These are phyloP conservation scores for Tolypocladium endophyticum DNA, from an alignment of 2,329 filamentous ascomycete genomes.

Conservation along the genomic window DNA sequence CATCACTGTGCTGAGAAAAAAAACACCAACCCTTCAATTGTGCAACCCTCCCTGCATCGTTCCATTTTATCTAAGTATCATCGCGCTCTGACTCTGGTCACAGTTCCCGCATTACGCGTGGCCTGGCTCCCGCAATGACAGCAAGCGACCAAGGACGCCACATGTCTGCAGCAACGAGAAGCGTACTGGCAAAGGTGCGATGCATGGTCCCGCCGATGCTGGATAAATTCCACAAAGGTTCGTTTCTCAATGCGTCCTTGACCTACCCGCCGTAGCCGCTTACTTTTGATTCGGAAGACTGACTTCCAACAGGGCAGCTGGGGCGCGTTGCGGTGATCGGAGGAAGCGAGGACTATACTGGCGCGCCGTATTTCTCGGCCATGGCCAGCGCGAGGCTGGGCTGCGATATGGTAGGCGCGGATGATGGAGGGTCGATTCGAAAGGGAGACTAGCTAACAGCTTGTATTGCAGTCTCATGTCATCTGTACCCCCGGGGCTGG, in stretches of 20 bases:
- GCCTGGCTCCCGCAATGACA: conserved; percentile 10
- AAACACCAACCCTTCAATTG: too few relatives aligned
- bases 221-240: conserved; percentile 92
- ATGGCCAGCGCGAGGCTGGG: conserved; percentile 90
- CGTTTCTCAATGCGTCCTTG: conserved; percentile 6
- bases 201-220: conserved; percentile 92
- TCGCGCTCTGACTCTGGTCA: background rate
- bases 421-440: background rate
- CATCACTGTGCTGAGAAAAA: background rate
- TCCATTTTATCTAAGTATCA: background rate
- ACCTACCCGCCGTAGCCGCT: background rate
- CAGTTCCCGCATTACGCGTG: background rate
- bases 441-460: background rate
- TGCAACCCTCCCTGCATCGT: background rate
- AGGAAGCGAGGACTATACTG: conserved; percentile 91
- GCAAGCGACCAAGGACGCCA: conserved; percentile 17
- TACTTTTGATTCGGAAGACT: conserved; percentile 2
- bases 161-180: conserved; percentile 62
- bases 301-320: conserved; percentile 63
- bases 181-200: conserved; percentile 69
- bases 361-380: conserved; percentile 94
- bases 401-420: conserved; percentile 65
- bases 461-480: conserved; percentile 62
- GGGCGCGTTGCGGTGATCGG: conserved; percentile 90
- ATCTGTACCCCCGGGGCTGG: conserved; percentile 88